Conservation (phyloP, 2,329 filamentous ascomycete genomes). For the Dryadomyces quercus-mongolicae region DNA sequence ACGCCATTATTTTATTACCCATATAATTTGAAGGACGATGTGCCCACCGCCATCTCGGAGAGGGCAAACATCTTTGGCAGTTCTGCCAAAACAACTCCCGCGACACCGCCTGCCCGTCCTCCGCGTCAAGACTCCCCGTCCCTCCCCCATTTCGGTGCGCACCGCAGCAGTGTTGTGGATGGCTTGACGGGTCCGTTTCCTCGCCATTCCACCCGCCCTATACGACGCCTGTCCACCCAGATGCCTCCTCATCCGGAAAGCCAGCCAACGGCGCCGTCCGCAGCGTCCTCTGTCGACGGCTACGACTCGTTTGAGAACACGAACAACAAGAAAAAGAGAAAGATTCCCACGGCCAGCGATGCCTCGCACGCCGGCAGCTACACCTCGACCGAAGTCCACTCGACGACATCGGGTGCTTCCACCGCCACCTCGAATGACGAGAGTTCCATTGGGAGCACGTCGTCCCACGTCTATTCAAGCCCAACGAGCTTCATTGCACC, state of each 20-base stretch:
- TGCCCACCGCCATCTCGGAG: constrained; percentile 24
- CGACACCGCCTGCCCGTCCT: not conserved
- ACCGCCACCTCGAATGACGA: constrained; percentile 5
- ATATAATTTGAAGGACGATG: constrained; percentile 38
- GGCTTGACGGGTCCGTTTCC: constrained; percentile 20
- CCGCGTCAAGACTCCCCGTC: not conserved
- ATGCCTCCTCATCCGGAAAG: constrained; percentile 15
- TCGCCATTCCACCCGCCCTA: constrained; percentile 4
- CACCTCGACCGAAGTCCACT: constrained; percentile 20
- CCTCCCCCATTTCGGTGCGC: not conserved
- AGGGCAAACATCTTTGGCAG: constrained; percentile 17
- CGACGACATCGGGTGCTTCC: constrained; percentile 18
- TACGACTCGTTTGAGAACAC: constrained; percentile 98
- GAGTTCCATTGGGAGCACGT: constrained; percentile 2
- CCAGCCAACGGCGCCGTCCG: constrained; percentile 44
- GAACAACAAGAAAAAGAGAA: constrained; percentile 98
- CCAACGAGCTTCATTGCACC: constrained; percentile 41
- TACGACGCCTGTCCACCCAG: not conserved
- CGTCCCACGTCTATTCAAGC: constrained; percentile 21
- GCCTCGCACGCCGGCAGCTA: constrained; percentile 35
- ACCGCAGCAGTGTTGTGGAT: constrained; percentile 46
- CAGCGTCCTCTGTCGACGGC: constrained; percentile 63
- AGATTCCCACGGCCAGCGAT: constrained; percentile 83
- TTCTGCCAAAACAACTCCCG: not conserved
- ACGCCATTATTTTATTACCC: constrained; percentile 69